Conservation (phyloP, 768 basidiomycete genomes). For the Amanita molliuscula region DNA sequence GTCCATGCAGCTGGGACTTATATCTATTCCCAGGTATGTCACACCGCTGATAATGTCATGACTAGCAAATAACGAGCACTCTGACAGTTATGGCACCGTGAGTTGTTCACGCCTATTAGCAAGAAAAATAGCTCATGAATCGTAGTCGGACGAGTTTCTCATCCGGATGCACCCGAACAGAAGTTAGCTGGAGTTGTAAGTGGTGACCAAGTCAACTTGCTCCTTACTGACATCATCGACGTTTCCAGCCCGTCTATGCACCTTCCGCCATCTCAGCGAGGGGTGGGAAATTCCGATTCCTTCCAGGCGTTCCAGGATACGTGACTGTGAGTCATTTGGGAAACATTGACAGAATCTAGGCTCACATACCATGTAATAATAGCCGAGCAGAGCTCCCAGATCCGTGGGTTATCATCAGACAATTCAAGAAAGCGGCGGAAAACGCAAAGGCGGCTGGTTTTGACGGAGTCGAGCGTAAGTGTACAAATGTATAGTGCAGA, state of each 20-base stretch:
- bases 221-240: constrained; percentile 4
- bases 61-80: background rate
- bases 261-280: constrained; percentile 34
- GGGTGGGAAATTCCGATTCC: constrained; percentile 28
- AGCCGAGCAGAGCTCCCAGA: constrained; percentile 35
- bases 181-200: constrained; percentile 23
- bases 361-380: background rate
- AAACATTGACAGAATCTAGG: background rate
- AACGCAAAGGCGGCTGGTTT: constrained; percentile 39
- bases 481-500: background rate
- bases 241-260: constrained; percentile 27
- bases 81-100: constrained; percentile 28
- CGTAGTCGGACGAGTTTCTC: constrained; percentile 24
- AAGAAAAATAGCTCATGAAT: background rate
- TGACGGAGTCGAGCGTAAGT: constrained; percentile 15
- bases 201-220: background rate
- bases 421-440: constrained; percentile 32
- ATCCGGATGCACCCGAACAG: constrained; percentile 30
- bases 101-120: background rate
- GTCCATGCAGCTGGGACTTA: constrained; percentile 35
- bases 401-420: constrained; percentile 25
- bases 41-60: background rate
- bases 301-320: constrained; percentile 27
- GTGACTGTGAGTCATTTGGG: constrained; percentile 22
- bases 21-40: constrained; percentile 33